Conservation (phyloP, 805 yeast species). For the Ascoidea tarda region DNA sequence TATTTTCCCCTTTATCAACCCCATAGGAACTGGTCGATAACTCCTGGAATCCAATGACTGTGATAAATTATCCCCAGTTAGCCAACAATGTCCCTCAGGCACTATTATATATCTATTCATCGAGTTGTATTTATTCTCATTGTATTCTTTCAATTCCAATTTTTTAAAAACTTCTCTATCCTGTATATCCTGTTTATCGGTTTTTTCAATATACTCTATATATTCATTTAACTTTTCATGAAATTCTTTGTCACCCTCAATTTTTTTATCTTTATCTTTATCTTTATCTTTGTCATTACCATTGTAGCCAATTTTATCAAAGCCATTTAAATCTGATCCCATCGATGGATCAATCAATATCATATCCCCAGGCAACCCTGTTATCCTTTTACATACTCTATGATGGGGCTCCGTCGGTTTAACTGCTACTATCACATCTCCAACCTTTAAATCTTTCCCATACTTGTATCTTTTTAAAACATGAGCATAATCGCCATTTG, state of each 20-base stretch:
- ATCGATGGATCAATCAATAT: constrained; percentile 71
- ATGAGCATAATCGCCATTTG: constrained; percentile 65
- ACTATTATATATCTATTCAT: constrained; percentile 47
- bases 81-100: constrained; percentile 95
- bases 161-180: background rate
- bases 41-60: constrained; percentile 83
- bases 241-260: background rate
- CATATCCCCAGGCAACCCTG: constrained; percentile 93
- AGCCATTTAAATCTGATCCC: constrained; percentile 26
- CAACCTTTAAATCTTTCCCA: constrained; percentile 58
- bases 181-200: background rate
- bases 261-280: background rate
- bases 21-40: constrained; percentile 86
- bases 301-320: constrained; percentile 4
- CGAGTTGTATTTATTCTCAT: constrained; percentile 10
- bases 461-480: constrained; percentile 47
- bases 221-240: background rate
- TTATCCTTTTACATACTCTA: constrained; percentile 82
- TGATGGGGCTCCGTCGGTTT: constrained; percentile 84
- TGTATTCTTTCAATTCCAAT: background rate
- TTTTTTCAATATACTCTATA: background rate
- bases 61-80: constrained; percentile 86
- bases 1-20: constrained; percentile 74
- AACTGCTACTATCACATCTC: constrained; percentile 77
- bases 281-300: background rate